Conservation (phyloP, 2,329 filamentous ascomycete species). For the Raffaelea ambrosiae region DNA sequence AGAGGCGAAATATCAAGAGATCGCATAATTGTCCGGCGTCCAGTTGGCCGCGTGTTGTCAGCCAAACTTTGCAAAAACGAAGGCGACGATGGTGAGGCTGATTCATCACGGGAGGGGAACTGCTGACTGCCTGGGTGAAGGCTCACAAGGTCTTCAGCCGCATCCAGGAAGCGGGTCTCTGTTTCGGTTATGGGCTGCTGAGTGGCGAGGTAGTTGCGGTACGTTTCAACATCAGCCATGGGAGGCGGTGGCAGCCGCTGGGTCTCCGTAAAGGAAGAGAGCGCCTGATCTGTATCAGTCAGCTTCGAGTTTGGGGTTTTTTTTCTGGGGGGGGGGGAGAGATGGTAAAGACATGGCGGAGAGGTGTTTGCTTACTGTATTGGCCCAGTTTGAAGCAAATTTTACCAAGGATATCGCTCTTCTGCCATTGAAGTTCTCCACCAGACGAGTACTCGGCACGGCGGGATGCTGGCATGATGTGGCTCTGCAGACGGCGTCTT, state of each 20-base stretch:
- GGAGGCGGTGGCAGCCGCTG: conserved; percentile 41
- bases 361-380: conserved; percentile 60
- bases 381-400: conserved; percentile 59
- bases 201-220: conserved; percentile 42
- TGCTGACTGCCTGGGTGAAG: too few relatives aligned
- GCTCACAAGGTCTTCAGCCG: conserved; percentile 44
- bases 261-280: conserved; percentile 48
- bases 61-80: too few relatives aligned
- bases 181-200: conserved; percentile 44
- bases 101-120: too few relatives aligned
- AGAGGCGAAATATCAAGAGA: too few relatives aligned
- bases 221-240: conserved; percentile 33
- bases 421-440: conserved; percentile 50
- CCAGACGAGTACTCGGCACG: conserved; percentile 46
- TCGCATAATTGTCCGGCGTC: too few relatives aligned
- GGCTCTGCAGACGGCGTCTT: conserved; percentile 29
- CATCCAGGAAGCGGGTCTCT: conserved; percentile 53
- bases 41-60: conserved; percentile 11
- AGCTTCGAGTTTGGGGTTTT: neutral
- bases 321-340: too few relatives aligned
- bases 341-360: too few relatives aligned
- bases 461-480: conserved; percentile 49
- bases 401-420: conserved; percentile 51
- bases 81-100: too few relatives aligned
- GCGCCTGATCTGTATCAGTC: conserved; percentile 39